Conservation (phyloP, 1,139 yeast species). For the Candida mesenterica region DNA sequence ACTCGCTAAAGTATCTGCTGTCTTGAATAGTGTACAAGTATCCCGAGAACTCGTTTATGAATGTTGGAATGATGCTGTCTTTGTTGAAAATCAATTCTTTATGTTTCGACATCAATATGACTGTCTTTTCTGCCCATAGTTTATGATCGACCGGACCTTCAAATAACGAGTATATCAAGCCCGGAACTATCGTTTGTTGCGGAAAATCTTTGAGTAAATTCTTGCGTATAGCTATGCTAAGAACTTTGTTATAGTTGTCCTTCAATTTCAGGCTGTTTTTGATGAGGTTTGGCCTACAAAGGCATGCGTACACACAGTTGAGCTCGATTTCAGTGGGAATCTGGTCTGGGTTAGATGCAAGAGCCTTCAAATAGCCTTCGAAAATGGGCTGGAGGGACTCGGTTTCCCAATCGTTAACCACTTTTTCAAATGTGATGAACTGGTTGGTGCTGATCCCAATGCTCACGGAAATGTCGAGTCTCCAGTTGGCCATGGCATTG, state of each 20-base stretch:
- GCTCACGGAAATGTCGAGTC: slow-evolving; percentile 49
- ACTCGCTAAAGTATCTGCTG: slow-evolving; percentile 44
- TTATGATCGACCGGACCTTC: slow-evolving; percentile 49
- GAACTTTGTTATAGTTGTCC: slow-evolving; percentile 8
- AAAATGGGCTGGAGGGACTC: background rate
- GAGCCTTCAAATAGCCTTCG: background rate
- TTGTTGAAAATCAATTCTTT: slow-evolving; percentile 5
- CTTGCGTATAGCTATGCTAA: background rate
- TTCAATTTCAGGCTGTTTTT: slow-evolving; percentile 34
- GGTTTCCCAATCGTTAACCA: slow-evolving; percentile 16
- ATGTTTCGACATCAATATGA: slow-evolving; percentile 5
- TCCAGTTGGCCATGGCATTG: slow-evolving; percentile 49
- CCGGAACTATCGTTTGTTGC: slow-evolving; percentile 31
- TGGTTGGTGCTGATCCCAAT: slow-evolving; percentile 44
- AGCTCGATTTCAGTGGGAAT: background rate
- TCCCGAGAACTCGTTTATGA: slow-evolving; percentile 52
- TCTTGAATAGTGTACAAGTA: slow-evolving; percentile 56
- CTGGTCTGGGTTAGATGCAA: background rate
- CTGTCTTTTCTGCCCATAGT: slow-evolving; percentile 40
- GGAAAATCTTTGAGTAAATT: background rate
- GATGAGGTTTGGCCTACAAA: slow-evolving; percentile 50
- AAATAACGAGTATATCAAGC: slow-evolving; percentile 50
- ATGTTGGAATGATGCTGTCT: slow-evolving; percentile 28
- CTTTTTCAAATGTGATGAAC: slow-evolving; percentile 24
- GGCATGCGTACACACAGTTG: slow-evolving; percentile 34